Percentiles rank a stretch among this genome's conserved stretches.
These are phyloP conservation scores for Trichoderma atroviride DNA, from an alignment of 2,329 filamentous ascomycete species.

Conservation along the genomic window DNA sequence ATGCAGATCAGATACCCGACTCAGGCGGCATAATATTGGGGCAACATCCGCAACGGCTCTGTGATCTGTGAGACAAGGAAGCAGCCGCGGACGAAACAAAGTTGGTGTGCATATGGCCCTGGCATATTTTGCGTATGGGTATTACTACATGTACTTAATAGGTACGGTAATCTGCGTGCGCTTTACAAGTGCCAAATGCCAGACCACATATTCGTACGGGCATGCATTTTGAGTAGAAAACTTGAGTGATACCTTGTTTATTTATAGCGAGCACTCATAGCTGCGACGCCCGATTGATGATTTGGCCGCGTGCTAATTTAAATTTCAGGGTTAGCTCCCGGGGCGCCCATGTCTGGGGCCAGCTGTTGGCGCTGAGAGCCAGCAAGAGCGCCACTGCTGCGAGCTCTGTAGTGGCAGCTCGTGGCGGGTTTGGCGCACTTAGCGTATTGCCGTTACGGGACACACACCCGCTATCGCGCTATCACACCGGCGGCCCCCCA, in stretches of 20 bases:
- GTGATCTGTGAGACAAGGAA: not conserved
- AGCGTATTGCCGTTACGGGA: not conserved
- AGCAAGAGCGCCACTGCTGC: not conserved
- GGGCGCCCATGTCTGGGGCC: constrained; percentile 14
- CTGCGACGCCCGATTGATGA: constrained; percentile 21
- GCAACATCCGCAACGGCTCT: not conserved
- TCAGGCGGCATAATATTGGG: constrained; percentile 13
- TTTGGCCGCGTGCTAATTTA: constrained; percentile 12
- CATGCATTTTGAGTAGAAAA: not conserved
- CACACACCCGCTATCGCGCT: not conserved
- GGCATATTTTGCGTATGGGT: not conserved
- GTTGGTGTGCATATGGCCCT: constrained; percentile 14
- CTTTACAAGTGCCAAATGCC: not conserved
- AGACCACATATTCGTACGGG: not conserved
- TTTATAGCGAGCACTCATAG: not conserved
- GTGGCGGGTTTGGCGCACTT: not conserved
- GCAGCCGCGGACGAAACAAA: not conserved
- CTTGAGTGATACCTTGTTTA: not conserved
- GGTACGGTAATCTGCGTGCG: not conserved
- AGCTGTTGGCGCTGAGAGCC: not conserved
- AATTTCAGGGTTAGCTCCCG: constrained; percentile 26
- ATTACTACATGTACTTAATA: not conserved
- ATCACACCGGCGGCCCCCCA: constrained; percentile 4
- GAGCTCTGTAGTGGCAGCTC: not conserved
- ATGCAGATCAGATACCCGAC: constrained; percentile 22